Conservation (phyloP, 2,329 filamentous ascomycete species). For the Proliferodiscus dingleyae region DNA sequence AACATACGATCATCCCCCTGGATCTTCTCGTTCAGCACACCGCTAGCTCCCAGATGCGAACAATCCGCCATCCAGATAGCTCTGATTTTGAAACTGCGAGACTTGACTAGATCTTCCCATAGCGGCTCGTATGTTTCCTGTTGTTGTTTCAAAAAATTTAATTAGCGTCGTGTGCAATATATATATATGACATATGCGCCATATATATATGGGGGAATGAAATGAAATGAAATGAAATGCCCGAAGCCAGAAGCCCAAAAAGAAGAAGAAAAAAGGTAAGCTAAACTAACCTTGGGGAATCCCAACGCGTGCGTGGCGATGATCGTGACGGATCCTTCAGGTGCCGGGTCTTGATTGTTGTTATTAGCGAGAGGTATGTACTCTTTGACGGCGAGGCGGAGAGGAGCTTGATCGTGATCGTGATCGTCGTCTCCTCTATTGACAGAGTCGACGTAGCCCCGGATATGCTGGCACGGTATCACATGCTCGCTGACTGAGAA, state of each 20-base stretch:
- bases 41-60: constrained; percentile 75
- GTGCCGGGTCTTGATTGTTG: too few relatives aligned
- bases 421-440: too few relatives aligned
- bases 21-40: constrained; percentile 65
- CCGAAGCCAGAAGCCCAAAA: too few relatives aligned
- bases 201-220: too few relatives aligned
- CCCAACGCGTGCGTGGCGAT: constrained; percentile 83
- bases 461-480: too few relatives aligned
- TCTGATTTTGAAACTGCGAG: constrained; percentile 50
- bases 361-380: constrained; percentile 71
- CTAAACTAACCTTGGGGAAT: constrained; percentile 70
- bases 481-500: too few relatives aligned
- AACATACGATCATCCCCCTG: constrained; percentile 75
- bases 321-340: constrained; percentile 74
- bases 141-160: not conserved
- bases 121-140: constrained; percentile 85
- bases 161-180: too few relatives aligned
- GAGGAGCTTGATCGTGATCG: too few relatives aligned
- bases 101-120: constrained; percentile 60
- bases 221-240: too few relatives aligned
- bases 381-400: too few relatives aligned
- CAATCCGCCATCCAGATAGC: constrained; percentile 84
- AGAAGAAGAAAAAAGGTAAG: not conserved
- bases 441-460: too few relatives aligned
- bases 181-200: too few relatives aligned